Percentiles rank a stretch among this genome's conserved stretches.
Conservation (phyloP, 208 protist species). For the Leishmania tarentolae region DNA sequence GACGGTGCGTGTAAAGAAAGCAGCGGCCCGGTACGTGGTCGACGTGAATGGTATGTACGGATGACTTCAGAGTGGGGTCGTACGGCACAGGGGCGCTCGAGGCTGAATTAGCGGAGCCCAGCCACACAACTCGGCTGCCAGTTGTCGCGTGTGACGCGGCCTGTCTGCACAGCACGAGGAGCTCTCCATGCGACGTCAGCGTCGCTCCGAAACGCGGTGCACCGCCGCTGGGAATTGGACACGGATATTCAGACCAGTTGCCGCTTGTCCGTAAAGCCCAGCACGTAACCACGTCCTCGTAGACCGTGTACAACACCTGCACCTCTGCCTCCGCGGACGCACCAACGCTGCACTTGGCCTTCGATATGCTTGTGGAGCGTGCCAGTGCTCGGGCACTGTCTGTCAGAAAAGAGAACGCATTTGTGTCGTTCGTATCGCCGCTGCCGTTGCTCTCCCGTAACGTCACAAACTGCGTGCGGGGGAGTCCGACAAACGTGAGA, state of each 20-base stretch:
- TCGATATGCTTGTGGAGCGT: background rate
- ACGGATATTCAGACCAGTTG: conserved; percentile 44
- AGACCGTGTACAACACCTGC: conserved; percentile 59
- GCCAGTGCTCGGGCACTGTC: background rate
- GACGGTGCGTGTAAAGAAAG: conserved; percentile 70
- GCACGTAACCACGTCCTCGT: conserved; percentile 57
- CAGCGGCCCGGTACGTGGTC: conserved; percentile 53
- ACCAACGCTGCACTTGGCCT: background rate
- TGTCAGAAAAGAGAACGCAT: background rate
- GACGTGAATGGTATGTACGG: conserved; percentile 77
- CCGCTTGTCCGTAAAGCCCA: conserved; percentile 44
- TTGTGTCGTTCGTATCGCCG: background rate
- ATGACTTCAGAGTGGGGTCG: conserved; percentile 55
- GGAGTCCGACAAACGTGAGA: conserved; percentile 51
- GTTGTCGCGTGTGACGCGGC: background rate
- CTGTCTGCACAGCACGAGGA: conserved; percentile 35
- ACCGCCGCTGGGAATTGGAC: conserved; percentile 30
- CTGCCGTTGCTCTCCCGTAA: conserved; percentile 7
- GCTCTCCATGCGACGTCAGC: conserved; percentile 42
- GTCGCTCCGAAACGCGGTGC: conserved; percentile 31
- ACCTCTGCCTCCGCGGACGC: conserved; percentile 1
- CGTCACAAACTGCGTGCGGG: conserved; percentile 13
- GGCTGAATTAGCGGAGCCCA: conserved; percentile 7
- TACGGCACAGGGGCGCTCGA: conserved; percentile 7
- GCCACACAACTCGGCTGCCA: conserved; percentile 14